phyloP scores from a whole-genome alignment of 2,329 filamentous ascomycete genomes.

The Colletotrichum simmondsii region DNA sequence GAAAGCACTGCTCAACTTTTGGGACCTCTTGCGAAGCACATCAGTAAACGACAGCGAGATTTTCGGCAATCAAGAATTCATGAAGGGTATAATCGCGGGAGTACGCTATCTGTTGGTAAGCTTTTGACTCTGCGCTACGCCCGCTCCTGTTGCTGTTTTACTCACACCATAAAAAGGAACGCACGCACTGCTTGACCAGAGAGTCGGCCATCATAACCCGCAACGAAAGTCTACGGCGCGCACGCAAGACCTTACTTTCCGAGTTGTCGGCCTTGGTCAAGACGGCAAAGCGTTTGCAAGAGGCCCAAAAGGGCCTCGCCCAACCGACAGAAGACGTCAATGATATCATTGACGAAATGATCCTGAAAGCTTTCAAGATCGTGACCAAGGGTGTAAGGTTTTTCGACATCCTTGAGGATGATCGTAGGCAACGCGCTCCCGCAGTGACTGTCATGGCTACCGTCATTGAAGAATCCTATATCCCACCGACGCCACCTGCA shows the following conservation, averaged over 20 bases:
- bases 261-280: slow-evolving; percentile 92
- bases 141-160: neutral
- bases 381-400: slow-evolving; percentile 92
- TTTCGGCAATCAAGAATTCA: slow-evolving; percentile 92
- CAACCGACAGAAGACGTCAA: slow-evolving; percentile 70
- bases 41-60: slow-evolving; percentile 80
- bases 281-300: slow-evolving; percentile 85
- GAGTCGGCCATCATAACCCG: slow-evolving; percentile 81
- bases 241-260: slow-evolving; percentile 87
- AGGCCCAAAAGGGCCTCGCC: slow-evolving; percentile 66
- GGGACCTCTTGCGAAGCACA: slow-evolving; percentile 87
- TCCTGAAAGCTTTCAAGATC: slow-evolving; percentile 92
- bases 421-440: slow-evolving; percentile 60
- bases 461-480: slow-evolving; percentile 66
- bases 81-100: slow-evolving; percentile 92
- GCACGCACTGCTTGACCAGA: slow-evolving; percentile 85
- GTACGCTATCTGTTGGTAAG: slow-evolving; percentile 89
- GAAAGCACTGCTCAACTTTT: slow-evolving; percentile 88
- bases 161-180: slow-evolving; percentile 69
- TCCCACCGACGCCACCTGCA: slow-evolving; percentile 72
- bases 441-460: slow-evolving; percentile 70
- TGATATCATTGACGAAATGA: slow-evolving; percentile 89
- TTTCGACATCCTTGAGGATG: slow-evolving; percentile 83
- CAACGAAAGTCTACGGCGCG: slow-evolving; percentile 80
- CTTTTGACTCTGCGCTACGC: slow-evolving; percentile 34